Conservation (phyloP, 169 alveolate genomes). For the Eimeria necatrix region DNA sequence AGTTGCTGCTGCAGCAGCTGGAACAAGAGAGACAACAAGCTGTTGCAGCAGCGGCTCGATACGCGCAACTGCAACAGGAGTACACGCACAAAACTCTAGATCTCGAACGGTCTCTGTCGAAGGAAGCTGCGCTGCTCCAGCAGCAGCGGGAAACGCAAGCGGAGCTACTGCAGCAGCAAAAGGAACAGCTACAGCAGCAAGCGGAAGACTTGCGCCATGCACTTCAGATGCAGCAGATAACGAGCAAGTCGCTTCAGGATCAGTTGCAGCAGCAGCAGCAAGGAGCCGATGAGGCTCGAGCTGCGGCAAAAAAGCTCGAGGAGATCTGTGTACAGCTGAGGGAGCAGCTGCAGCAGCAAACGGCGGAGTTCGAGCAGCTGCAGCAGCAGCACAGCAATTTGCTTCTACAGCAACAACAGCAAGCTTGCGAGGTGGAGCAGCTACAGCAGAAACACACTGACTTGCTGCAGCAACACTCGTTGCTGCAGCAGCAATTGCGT, state of each 20-base stretch:
- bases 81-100: not conserved
- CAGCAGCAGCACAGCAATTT: constrained; percentile 69
- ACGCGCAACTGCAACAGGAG: constrained; percentile 40
- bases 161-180: constrained; percentile 43
- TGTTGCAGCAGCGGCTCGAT: constrained; percentile 46
- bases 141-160: constrained; percentile 29
- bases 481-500: constrained; percentile 56
- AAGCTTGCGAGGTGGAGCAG: constrained; percentile 5
- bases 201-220: not conserved
- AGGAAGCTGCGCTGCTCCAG: constrained; percentile 29
- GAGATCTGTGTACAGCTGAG: constrained; percentile 39
- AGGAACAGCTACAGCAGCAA: constrained; percentile 52
- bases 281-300: constrained; percentile 19
- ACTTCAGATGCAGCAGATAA: constrained; percentile 20
- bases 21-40: constrained; percentile 24
- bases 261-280: constrained; percentile 67
- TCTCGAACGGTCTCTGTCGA: not conserved
- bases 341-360: constrained; percentile 69
- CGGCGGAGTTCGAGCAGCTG: constrained; percentile 26
- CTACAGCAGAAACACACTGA: constrained; percentile 17
- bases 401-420: constrained; percentile 51
- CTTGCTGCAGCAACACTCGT: constrained; percentile 29
- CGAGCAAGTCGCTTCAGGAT: constrained; percentile 12
- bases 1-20: constrained; percentile 68
- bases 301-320: not conserved